Percentiles rank a stretch among this genome's conserved stretches.
phyloP scores from a whole-genome alignment of 2,329 filamentous ascomycete species.

The Claviceps sp. region DNA sequence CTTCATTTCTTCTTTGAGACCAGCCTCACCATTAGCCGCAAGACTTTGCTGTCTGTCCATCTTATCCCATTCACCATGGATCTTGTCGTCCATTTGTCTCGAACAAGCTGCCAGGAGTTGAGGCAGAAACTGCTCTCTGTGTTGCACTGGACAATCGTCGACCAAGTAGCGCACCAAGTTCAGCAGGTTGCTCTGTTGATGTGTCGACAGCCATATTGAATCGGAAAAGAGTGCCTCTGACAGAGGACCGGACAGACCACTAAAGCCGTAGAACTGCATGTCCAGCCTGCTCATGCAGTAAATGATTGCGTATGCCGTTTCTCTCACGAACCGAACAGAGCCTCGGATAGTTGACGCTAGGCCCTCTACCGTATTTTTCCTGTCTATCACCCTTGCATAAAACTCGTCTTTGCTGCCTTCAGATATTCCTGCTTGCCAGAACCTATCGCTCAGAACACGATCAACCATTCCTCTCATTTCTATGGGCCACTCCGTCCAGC shows the following conservation, averaged over 20 bases:
- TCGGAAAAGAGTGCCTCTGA: conserved; percentile 76
- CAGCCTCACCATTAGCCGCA: conserved; percentile 58
- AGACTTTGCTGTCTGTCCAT: conserved; percentile 51
- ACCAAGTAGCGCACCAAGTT: conserved; percentile 82
- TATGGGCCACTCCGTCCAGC: conserved; percentile 63
- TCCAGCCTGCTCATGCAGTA: conserved; percentile 86
- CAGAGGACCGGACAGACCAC: conserved; percentile 68
- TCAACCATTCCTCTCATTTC: conserved; percentile 69
- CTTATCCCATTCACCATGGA: conserved; percentile 73
- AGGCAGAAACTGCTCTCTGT: conserved; percentile 69
- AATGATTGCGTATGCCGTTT: conserved; percentile 87
- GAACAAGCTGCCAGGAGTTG: conserved; percentile 74
- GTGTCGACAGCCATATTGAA: conserved; percentile 69
- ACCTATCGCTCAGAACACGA: conserved; percentile 80
- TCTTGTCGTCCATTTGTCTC: conserved; percentile 73
- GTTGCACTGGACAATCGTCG: conserved; percentile 74
- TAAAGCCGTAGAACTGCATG: conserved; percentile 80
- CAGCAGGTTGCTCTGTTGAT: conserved; percentile 87
- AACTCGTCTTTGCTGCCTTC: conserved; percentile 94
- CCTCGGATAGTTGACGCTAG: conserved; percentile 88
- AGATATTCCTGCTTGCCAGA: conserved; percentile 97
- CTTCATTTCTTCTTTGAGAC: conserved; percentile 90
- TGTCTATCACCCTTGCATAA: conserved; percentile 79
- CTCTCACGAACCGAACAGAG: conserved; percentile 75
- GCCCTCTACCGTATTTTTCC: conserved; percentile 80